Base-by-base conservation (phyloP, 768 basidiomycete species). In the Boletus rubroflammeus region DNA sequence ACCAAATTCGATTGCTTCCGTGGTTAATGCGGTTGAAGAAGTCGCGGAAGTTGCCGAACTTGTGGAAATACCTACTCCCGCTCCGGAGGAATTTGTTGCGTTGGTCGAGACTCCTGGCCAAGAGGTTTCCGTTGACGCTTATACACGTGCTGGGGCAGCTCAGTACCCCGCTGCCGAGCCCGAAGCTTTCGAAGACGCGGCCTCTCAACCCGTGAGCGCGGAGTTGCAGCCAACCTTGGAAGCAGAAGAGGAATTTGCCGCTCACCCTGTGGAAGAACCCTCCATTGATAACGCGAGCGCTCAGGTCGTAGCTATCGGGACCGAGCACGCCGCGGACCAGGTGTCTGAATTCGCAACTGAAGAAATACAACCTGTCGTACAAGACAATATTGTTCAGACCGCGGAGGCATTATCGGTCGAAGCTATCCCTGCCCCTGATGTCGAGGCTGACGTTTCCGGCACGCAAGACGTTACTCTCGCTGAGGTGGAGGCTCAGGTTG, bases 41-140 rank as follows among this genome's bases (percentile, higher is more conserved):
- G 54, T 9, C 15, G 15, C 42, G 55, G 60, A 25, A 25, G 19
- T 54, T 56, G 21, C 47, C 60, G 57, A 57, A 36, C 29, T 0
- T 25, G 28, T 26, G 59, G 65, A 51, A 35, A 47, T 55, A 47
- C 40, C 50, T 36, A 64, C 59, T 11, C 55, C 62, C 29, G 43
- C 44, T 17, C 47, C 57, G 25, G 59, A 57, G 25, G 62, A 59
- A 47, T 41, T 10, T 23, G 47, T 56, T 42, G 28, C 42, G 3
- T 23, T 67, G 14, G 56, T 55, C 17, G 56, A 62, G 45, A 65
- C 62, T 8, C 53, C 57, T 47, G 25, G 53, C 6, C 50, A 28
- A 38, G 65, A 51, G 11, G 34, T 17, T 44, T 45, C 42, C 31
- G 50, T 25, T 51, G 39, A 40, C 9, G 13, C 7, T 21, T 19